Base-by-base conservation (phyloP, 371 early-diverging fungal species). In the Entomophthora muscae region DNA sequence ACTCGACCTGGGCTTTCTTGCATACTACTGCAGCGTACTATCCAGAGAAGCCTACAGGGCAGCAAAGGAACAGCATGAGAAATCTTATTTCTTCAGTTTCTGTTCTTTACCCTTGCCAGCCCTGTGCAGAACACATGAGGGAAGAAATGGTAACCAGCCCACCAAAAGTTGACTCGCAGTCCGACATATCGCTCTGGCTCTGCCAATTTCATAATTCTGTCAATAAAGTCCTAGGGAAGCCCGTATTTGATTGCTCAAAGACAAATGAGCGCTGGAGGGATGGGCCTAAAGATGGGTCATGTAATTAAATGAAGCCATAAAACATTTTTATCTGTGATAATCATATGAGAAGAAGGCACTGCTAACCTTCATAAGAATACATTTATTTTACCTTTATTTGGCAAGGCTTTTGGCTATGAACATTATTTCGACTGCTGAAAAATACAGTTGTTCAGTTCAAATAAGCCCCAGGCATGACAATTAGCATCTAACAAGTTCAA, bases 1-100 rank as follows among this genome's bases (percentile, higher is more conserved):
- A 86, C 29, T 78, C 90, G 1, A 91, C 98, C 0, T 99, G 99
- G 99, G 93, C 95, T 1, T 89, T 98, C 66, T 75, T 99, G 52
- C 99, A 99, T 73, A 97, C 98, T 0, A 90, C 96, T 81, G 97
- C 97, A 12, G 93, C 98, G 0, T 94, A 95, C 73, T 99, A 95
- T 71, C 98, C 99, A 0, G 87, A 90, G 22, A 70, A 75, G 17
- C 95, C 99, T 0, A 82, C 87, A 0, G 66, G 71, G 1, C 72
- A 76, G 52, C 87, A 98, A 67, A 86, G 91, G 78, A 71, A 74
- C 24, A 78, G 79, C 61, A 88, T 92, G 84, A 65, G 73, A 63
- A 68, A 76, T 0, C 80, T 94, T 55, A 70, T 93, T 51, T 66
- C 72, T 21, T 77, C 88, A 2, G 85, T 98, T 67, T 77, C 94